A percentile compares a stretch with the other conserved stretches of the same genome.
Evolutionary conservation across 306 rosid genomes (phyloP).

Genomic region (Hippophae rhamnoides): DNA sequence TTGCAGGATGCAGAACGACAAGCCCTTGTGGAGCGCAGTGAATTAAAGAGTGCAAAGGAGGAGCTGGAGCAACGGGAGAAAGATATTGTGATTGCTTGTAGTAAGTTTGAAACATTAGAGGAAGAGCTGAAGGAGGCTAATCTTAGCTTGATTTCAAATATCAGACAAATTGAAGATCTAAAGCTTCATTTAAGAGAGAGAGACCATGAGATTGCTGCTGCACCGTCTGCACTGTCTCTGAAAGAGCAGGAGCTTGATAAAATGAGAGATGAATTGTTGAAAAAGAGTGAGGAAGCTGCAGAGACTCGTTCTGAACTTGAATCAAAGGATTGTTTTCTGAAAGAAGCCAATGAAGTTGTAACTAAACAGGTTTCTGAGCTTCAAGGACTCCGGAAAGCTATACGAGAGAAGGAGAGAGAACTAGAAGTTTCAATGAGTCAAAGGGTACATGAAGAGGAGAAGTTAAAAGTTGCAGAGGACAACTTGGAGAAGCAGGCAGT

Average conservation of each 20-base stretch:
- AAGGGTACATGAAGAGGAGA: constrained; percentile 52
- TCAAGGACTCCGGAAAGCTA: constrained; percentile 32
- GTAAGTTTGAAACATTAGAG: constrained; percentile 40
- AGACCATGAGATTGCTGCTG: constrained; percentile 34
- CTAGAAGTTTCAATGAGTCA: constrained; percentile 29
- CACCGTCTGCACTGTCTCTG: constrained; percentile 25
- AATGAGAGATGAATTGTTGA: constrained; percentile 44
- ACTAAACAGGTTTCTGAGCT: constrained; percentile 62
- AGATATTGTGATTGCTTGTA: constrained; percentile 47
- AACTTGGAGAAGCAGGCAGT: constrained; percentile 62
- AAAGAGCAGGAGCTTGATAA: constrained; percentile 61
- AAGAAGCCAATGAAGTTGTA: constrained; percentile 60
- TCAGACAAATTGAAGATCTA: constrained; percentile 46
- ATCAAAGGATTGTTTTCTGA: constrained; percentile 49
- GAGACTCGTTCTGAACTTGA: constrained; percentile 40
- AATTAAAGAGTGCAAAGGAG: constrained; percentile 49
- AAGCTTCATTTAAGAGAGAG: constrained; percentile 52
- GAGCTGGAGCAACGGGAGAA: constrained; percentile 62
- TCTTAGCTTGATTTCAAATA: constrained; percentile 50
- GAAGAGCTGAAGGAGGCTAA: constrained; percentile 61
- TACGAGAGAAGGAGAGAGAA: constrained; percentile 52
- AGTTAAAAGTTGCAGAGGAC: constrained; percentile 46
- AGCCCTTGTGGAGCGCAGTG: constrained; percentile 45
- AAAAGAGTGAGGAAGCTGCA: constrained; percentile 50
- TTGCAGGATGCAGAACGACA: constrained; percentile 58